Evolutionary conservation across 2,329 filamentous ascomycete genomes (phyloP), one percentile per base, ranked within the genome.

Genomic region (Triangularia verruculosa): DNA sequence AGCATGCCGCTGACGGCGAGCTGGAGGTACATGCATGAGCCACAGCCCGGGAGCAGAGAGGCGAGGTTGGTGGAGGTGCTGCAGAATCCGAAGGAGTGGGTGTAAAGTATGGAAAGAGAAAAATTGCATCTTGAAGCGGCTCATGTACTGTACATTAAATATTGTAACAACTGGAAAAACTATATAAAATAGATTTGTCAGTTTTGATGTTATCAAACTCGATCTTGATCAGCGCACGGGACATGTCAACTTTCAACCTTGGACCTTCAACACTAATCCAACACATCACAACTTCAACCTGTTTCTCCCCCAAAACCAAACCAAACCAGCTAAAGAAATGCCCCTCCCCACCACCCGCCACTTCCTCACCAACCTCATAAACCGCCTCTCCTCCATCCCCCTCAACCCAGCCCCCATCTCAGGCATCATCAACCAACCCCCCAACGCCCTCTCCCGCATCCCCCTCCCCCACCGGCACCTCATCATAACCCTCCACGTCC

Each of bases 21-120:
- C 71, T 99, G 95, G 95, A 87, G 90, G 74, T 99, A 99, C 77
- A 97, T 97, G 93, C 91, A 97, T 77, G 86, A 89, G 74, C 90
- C 91, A 0, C 87, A 89, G 72, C 88, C 88, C 68, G 88, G 87
- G 64, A 89, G 86, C 74, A 78, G 88, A 67, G 95, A 99, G 79
- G 89, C 91, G 76, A 84, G 92, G 68, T 78, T 98, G 66, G 81
- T 97, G 57, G 88, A 94, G 64, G 90, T 89, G 56, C 76, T 90
- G 67, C 82, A 79, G 72, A 80, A 85, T 30, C 87, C 88, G 20
- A 86, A 83, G 71, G 86, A 89, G 66, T 90, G 88, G 88, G 84
- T 89, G 67, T 89, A 69, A 56, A 62, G 6, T 20, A 4, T 27
- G 22, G 15, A 17, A 25, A 54, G 22, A 11, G 22, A 24, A 17